phyloP scores from a whole-genome alignment of 2,329 filamentous ascomycete species.

The Davidsoniella eucalypti region DNA sequence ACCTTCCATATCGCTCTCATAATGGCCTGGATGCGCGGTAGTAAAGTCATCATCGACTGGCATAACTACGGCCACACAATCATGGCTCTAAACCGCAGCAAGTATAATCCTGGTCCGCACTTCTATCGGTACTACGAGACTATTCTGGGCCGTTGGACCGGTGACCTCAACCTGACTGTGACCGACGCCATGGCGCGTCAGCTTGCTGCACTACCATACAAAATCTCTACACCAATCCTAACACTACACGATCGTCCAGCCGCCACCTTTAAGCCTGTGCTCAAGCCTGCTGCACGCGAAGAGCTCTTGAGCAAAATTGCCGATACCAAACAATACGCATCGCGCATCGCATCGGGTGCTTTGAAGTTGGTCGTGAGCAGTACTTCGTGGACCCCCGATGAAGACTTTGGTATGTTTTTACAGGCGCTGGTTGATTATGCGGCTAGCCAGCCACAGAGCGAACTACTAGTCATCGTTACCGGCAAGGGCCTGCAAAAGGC shows the following conservation, averaged over 20 bases:
- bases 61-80: constrained; percentile 98
- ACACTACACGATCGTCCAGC: constrained; percentile 79
- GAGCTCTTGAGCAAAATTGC: constrained; percentile 49
- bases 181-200: constrained; percentile 75
- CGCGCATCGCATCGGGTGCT: constrained; percentile 39
- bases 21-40: constrained; percentile 61
- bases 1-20: constrained; percentile 63
- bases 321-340: constrained; percentile 43
- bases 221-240: constrained; percentile 45
- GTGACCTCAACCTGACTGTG: constrained; percentile 65
- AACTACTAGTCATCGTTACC: constrained; percentile 76
- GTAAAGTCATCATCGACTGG: constrained; percentile 82
- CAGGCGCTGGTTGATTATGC: constrained; percentile 67
- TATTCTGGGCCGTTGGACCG: constrained; percentile 49
- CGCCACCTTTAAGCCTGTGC: constrained; percentile 59
- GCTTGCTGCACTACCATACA: constrained; percentile 46
- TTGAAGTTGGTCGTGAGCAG: constrained; percentile 70
- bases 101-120: constrained; percentile 55
- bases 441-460: constrained; percentile 20
- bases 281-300: constrained; percentile 27
- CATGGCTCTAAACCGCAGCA: constrained; percentile 44
- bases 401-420: constrained; percentile 81
- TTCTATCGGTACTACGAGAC: constrained; percentile 66
- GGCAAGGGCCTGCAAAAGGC: constrained; percentile 79
- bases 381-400: constrained; percentile 93